Evolutionary conservation across 805 yeast genomes (phyloP).

Genomic region (Saccharomycopsis guyanensis): DNA sequence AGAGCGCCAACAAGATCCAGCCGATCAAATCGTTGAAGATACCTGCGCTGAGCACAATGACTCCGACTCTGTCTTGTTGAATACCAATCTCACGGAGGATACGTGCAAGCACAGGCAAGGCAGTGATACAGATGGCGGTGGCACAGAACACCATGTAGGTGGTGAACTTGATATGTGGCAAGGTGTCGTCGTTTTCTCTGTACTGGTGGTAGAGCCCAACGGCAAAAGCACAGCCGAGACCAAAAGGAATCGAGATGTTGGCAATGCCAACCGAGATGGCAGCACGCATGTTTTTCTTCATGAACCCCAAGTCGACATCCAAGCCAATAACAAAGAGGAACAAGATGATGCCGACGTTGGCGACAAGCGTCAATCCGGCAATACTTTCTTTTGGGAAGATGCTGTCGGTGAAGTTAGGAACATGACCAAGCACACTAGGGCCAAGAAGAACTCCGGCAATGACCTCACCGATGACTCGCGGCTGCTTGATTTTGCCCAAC

Average conservation of each 20-base stretch:
- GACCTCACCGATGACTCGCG: constrained; percentile 77
- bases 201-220: constrained; percentile 59
- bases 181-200: constrained; percentile 26
- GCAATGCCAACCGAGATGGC: constrained; percentile 64
- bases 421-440: constrained; percentile 65
- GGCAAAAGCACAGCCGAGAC: constrained; percentile 66
- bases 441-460: constrained; percentile 69
- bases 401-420: constrained; percentile 55
- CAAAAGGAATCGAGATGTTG: constrained; percentile 75
- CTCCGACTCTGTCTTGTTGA: constrained; percentile 64
- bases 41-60: constrained; percentile 74
- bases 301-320: constrained; percentile 65
- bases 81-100: constrained; percentile 67
- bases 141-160: constrained; percentile 77
- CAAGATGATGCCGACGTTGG: constrained; percentile 68
- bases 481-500: constrained; percentile 56
- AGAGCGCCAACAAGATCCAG: constrained; percentile 71
- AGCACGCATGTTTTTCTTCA: constrained; percentile 49
- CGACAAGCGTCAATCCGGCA: constrained; percentile 56
- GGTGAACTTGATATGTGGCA: constrained; percentile 46
- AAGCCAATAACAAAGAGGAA: constrained; percentile 72
- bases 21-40: constrained; percentile 73
- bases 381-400: constrained; percentile 61
- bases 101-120: constrained; percentile 78
- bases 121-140: constrained; percentile 78